Conservation (phyloP, 768 basidiomycete genomes). For the Chalciporus sphaerocephalus region DNA sequence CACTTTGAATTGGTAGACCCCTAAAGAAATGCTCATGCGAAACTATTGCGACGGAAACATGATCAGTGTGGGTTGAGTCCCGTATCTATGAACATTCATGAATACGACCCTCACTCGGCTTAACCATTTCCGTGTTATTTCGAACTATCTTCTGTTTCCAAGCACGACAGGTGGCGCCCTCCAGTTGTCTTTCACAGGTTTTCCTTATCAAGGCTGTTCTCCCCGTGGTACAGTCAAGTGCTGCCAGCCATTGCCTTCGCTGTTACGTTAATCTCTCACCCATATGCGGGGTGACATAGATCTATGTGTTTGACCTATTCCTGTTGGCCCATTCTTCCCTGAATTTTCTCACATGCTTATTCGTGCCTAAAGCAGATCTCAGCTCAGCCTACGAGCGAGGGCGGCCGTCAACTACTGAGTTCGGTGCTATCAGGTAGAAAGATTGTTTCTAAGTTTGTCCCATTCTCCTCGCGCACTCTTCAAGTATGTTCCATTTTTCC, state of each 20-base stretch:
- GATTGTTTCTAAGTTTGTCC: background rate
- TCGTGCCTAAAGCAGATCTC: background rate
- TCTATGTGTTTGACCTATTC: background rate
- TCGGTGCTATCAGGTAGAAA: background rate
- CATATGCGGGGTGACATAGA: slow-evolving; percentile 5
- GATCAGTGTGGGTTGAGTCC: background rate
- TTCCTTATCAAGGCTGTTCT: background rate
- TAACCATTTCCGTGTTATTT: slow-evolving; percentile 13
- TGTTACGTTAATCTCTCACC: slow-evolving; percentile 9
- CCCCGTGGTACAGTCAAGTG: background rate
- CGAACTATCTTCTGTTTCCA: background rate
- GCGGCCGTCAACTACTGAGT: background rate
- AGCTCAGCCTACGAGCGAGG: background rate
- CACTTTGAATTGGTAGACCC: slow-evolving; percentile 1
- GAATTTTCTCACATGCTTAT: slow-evolving; percentile 1
- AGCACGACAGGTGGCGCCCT: background rate
- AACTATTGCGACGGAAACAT: background rate
- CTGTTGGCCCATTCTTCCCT: background rate
- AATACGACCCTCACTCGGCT: slow-evolving; percentile 10
- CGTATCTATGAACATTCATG: background rate
- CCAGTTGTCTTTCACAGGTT: slow-evolving; percentile 1
- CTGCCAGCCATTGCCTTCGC: background rate
- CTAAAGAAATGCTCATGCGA: background rate
- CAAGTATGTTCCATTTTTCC: background rate
- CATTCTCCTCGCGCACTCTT: background rate